These are phyloP conservation scores for Chalciporus pseudorubinellus DNA, from an alignment of 768 basidiomycete genomes.

Conservation along the genomic window DNA sequence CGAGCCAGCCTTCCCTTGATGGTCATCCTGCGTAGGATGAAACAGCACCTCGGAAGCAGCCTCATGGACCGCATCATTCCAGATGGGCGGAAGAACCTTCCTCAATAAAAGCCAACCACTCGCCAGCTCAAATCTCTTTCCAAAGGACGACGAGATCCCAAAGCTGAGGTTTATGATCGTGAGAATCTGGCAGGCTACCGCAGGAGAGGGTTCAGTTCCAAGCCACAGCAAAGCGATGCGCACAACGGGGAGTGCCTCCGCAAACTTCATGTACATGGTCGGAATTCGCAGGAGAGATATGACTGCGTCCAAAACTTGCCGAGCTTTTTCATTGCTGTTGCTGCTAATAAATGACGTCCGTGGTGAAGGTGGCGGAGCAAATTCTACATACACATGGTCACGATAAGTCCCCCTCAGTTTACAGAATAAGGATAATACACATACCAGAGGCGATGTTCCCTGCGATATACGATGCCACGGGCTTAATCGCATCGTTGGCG, in stretches of 20 bases:
- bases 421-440: conserved; percentile 12
- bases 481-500: conserved; percentile 76
- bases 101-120: conserved; percentile 81
- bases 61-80: conserved; percentile 66
- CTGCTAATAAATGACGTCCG: conserved; percentile 7
- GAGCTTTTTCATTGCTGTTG: conserved; percentile 54
- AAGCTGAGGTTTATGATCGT: conserved; percentile 57
- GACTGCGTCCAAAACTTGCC: conserved; percentile 63
- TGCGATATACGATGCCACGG: conserved; percentile 80
- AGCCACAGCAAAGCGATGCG: conserved; percentile 79
- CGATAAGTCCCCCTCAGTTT: not conserved
- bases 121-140: conserved; percentile 78
- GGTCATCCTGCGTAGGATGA: conserved; percentile 36
- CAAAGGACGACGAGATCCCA: conserved; percentile 58
- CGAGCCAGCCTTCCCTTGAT: not conserved
- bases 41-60: conserved; percentile 69
- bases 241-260: conserved; percentile 68
- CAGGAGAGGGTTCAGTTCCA: conserved; percentile 65
- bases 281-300: conserved; percentile 59
- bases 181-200: conserved; percentile 58
- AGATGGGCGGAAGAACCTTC: conserved; percentile 60
- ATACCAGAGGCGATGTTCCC: conserved; percentile 72
- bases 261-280: conserved; percentile 65
- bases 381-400: conserved; percentile 1
- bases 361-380: conserved; percentile 8